Evolutionary conservation across 495 filamentous ascomycete genomes (phyloP), one percentile per base, ranked within the genome.

Genomic region (Filosporella fistucella): DNA sequence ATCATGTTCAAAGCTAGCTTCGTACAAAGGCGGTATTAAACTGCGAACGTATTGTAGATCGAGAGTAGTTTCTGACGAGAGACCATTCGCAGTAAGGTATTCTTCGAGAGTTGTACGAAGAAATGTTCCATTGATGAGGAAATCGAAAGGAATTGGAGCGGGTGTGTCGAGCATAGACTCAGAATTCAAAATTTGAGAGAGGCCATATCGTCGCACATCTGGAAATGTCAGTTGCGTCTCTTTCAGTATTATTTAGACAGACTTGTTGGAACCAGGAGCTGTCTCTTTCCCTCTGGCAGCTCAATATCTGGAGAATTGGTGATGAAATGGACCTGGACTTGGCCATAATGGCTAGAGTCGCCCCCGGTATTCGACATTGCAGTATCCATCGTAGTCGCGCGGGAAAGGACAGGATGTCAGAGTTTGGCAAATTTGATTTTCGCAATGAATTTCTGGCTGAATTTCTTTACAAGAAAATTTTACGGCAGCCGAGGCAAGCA

Each of bases 11-110:
- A 94, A 96, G 45, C 85, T 88, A 5, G 90, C 80, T 33, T 91
- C 80, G 62, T 89, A 86, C 11, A 84, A 69, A 17, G 93, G 94
- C 0, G 93, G 93, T 61, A 95, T 82, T 42, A 94, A 69, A 43
- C 89, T 90, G 49, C 89, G 83, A 7, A 95, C 88, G 69, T 96
- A 98, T 71, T 96, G 90, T 35, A 98, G 77, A 25, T 84, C 85
- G 23, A 98, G 67, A 3, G 82, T 88, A 8, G 83, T 84, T 68
- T 98, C 93, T 23, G 89, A 74, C 32, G 88, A 94, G 47, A 96
- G 81, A 33, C 91, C 93, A 67, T 93, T 84, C 52, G 76, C 69
- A 18, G 80, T 82, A 41, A 98, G 79, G 68, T 93, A 96, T 57
- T 94, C 82, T 59, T 95, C 89, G 53, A 98, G 77, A 25, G 85